Percentiles rank a stretch among this genome's conserved stretches.
These are phyloP conservation scores for Lasiosphaeria miniovina DNA, from an alignment of 495 filamentous ascomycete species.

Conservation along the genomic window DNA sequence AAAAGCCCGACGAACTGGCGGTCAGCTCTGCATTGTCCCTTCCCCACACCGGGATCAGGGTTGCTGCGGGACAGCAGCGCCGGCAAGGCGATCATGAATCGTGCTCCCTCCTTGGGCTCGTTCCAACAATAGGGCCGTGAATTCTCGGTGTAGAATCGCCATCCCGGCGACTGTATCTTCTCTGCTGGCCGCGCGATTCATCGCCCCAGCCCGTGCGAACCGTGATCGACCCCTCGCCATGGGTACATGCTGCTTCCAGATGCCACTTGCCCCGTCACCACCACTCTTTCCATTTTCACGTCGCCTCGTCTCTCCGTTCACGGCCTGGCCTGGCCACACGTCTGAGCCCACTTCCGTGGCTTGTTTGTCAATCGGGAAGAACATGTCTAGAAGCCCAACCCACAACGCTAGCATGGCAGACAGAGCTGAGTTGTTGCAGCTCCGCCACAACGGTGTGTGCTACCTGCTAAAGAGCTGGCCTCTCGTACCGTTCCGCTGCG, in stretches of 20 bases:
- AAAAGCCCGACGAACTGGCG: constrained; percentile 31
- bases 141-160: constrained; percentile 14
- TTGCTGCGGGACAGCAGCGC: constrained; percentile 21
- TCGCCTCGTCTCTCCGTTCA: background rate
- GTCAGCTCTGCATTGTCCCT: constrained; percentile 30
- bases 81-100: constrained; percentile 33
- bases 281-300: background rate
- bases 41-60: constrained; percentile 31
- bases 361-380: background rate
- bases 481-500: too few species aligned
- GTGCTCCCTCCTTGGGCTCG: constrained; percentile 19
- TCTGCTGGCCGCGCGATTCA: background rate
- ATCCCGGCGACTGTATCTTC: constrained; percentile 2
- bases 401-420: background rate
- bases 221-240: constrained; percentile 8
- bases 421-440: constrained; percentile 13
- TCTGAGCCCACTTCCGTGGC: too few species aligned
- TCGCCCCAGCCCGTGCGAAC: background rate
- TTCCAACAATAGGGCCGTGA: constrained; percentile 10
- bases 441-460: constrained; percentile 19
- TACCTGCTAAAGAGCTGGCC: constrained; percentile 1
- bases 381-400: constrained; percentile 8
- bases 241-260: constrained; percentile 6
- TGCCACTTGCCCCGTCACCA: background rate
- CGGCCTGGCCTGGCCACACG: constrained; percentile 2